phyloP scores from a whole-genome alignment of 495 filamentous ascomycete species.

The Immersiella caudata region DNA sequence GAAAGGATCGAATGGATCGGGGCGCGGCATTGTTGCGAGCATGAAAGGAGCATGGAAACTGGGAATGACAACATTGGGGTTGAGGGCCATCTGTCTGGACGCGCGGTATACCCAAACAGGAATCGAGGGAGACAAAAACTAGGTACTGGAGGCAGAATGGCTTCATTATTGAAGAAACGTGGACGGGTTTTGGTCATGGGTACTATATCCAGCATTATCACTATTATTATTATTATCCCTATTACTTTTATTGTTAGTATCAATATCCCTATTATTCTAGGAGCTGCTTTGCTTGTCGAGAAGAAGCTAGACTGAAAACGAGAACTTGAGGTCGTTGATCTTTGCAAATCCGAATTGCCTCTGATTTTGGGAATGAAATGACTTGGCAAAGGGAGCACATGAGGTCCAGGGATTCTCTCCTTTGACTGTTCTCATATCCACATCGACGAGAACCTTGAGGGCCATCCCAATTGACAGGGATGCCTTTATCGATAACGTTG shows the following conservation, averaged over 20 bases:
- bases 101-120: neutral
- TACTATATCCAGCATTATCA: neutral
- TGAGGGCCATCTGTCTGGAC: neutral
- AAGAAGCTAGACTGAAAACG: neutral
- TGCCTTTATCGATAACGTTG: conserved; percentile 10
- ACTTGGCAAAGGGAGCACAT: no score
- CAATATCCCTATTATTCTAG: neutral
- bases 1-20: neutral
- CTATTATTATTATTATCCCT: conserved; percentile 1
- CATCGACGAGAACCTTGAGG: conserved; percentile 7
- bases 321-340: neutral
- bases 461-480: conserved; percentile 2
- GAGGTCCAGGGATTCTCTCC: no score
- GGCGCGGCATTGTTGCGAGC: neutral
- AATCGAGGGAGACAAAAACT: neutral
- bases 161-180: no score
- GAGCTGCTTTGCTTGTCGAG: neutral
- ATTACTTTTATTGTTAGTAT: neutral
- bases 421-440: no score
- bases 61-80: neutral
- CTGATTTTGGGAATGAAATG: no score
- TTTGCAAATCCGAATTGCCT: no score
- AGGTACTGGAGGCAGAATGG: no score
- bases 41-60: neutral
- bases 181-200: neutral